Evolutionary conservation across 805 yeast species (phyloP), one percentile per base, ranked within the genome.

Genomic region (Pichia eremophila): DNA sequence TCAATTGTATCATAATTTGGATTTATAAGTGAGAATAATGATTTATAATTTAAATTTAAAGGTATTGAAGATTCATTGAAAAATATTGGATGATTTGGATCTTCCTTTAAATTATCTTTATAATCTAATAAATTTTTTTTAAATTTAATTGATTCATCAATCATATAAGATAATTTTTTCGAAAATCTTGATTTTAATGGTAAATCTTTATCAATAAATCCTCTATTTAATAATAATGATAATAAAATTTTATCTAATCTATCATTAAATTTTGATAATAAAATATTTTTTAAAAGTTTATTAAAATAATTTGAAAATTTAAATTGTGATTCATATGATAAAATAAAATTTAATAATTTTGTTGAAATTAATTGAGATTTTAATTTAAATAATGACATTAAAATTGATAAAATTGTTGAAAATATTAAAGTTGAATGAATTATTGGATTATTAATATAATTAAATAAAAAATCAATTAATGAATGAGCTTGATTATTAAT

Each of bases 401-500:
- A 65, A 44, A 81, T 79, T 55, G 85, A 79, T 28, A 88, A 63
- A 0, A 85, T 71, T 8, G 95, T 85, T 15, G 87, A 75, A 45
- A 85, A 75, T 3, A 79, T 54, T 5, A 84, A 77, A 12, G 83
- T 70, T 44, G 80, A 71, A 51, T 74, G 64, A 54, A 78, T 59
- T n/a, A 72, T 65, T 44, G 79, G 84, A 34, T 74, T 79, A 39
- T 71, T 68, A 46, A 90, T 67, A 17, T 74, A 67, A 41, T 70
- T 68, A 42, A 88, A 66, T 31, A 91, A 61, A 35, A 78, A 62
- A 54, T 88, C 96, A 35, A 93, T 66, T 47, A 85, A 67, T 4
- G 74, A 80, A 46, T 73, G 75, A 0, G 90, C 83, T 60, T 90
- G 95, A 8, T 83, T 77, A 54, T 83, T 88, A 51, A 89, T 64